Evolutionary conservation across 106 monocot species (phyloP).

Genomic region (Dendrobium chrysotoxum): DNA sequence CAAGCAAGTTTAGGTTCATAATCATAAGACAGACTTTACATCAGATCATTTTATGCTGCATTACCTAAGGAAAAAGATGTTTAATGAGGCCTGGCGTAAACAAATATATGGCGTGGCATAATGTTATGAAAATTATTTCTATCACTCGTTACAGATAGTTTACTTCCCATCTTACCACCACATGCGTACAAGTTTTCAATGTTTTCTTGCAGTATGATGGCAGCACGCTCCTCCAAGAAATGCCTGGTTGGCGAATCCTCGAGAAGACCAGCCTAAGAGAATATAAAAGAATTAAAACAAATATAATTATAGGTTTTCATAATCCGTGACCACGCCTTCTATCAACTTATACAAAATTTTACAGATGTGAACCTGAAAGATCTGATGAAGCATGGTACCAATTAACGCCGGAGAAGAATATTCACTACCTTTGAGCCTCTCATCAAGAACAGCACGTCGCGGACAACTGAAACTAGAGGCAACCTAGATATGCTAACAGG

Average conservation of each 20-base stretch:
- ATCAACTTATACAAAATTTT: not conserved
- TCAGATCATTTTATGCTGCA: not conserved
- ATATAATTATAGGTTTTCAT: slow-evolving; percentile 2
- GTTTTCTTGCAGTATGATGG: slow-evolving; percentile 56
- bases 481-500: slow-evolving; percentile 40
- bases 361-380: slow-evolving; percentile 78
- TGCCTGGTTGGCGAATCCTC: slow-evolving; percentile 55
- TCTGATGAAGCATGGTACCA: slow-evolving; percentile 97
- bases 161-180: slow-evolving; percentile 46
- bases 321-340: not conserved
- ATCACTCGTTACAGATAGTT: not conserved
- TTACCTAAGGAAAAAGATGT: not conserved
- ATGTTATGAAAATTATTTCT: not conserved
- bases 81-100: not conserved
- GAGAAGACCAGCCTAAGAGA: slow-evolving; percentile 66
- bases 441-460: slow-evolving; percentile 87
- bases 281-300: not conserved
- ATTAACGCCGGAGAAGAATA: slow-evolving; percentile 66
- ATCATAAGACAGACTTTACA: not conserved
- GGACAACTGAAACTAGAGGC: slow-evolving; percentile 91
- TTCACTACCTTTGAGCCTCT: slow-evolving; percentile 70
- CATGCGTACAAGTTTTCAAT: slow-evolving; percentile 82
- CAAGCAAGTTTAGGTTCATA: not conserved
- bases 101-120: not conserved
- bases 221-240: slow-evolving; percentile 71